Evolutionary conservation across 2,329 filamentous ascomycete species (phyloP).

Genomic region (Aspergillus uvarum): DNA sequence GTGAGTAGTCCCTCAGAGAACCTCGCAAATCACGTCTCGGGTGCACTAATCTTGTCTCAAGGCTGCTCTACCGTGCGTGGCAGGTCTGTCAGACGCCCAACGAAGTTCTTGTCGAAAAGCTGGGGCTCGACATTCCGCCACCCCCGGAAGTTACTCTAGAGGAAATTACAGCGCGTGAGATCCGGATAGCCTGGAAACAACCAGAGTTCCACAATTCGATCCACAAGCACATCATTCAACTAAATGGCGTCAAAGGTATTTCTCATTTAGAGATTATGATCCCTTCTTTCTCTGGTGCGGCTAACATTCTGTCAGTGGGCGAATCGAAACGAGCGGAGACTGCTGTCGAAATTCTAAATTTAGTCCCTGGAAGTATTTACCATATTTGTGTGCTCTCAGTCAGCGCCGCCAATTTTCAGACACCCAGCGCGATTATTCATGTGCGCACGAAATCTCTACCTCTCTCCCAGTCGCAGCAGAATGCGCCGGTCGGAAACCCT

Average conservation of each 20-base stretch:
- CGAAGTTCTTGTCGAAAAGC: conserved; percentile 82
- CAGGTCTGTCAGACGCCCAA: conserved; percentile 89
- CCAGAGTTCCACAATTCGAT: conserved; percentile 67
- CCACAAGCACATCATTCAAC: conserved; percentile 84
- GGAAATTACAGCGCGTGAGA: conserved; percentile 81
- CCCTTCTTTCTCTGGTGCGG: conserved; percentile 2
- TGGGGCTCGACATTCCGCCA: conserved; percentile 91
- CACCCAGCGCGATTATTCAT: conserved; percentile 80
- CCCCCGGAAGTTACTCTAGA: conserved; percentile 86
- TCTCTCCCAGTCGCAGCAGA: conserved; percentile 36
- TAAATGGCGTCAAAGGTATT: conserved; percentile 86
- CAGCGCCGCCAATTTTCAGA: conserved; percentile 88
- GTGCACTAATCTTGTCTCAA: conserved; percentile 35
- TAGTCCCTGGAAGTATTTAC: conserved; percentile 85
- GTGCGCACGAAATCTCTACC: conserved; percentile 68
- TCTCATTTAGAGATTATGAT: neutral
- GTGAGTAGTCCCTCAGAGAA: conserved; percentile 30
- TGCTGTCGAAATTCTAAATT: conserved; percentile 84
- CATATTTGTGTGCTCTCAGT: conserved; percentile 91
- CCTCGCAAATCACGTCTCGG: neutral
- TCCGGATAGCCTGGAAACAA: conserved; percentile 87
- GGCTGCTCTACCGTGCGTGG: conserved; percentile 81
- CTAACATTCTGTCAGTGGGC: conserved; percentile 60
- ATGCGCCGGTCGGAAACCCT: conserved; percentile 35
- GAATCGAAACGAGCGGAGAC: conserved; percentile 79